Evolutionary conservation across 306 rosid genomes (phyloP).

Genomic region (Vicia villosa): DNA sequence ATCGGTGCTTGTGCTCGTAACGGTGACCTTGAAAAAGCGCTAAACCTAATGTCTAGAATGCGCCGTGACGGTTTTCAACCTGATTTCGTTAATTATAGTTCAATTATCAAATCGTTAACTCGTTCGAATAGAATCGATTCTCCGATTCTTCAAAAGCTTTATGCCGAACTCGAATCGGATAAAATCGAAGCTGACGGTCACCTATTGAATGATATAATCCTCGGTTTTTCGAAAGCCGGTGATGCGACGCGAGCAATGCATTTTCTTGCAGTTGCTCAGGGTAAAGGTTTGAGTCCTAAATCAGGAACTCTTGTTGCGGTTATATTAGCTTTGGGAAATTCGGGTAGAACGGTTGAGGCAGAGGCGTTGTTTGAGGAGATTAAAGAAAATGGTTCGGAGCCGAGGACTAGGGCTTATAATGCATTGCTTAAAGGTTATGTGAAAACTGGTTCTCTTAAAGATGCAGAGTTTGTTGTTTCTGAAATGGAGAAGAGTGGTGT

Average conservation of each 20-base stretch:
- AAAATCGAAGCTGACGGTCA: conserved; percentile 76
- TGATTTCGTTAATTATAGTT: conserved; percentile 76
- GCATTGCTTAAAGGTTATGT: conserved; percentile 85
- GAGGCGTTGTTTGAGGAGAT: conserved; percentile 91
- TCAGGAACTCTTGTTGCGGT: conserved; percentile 66
- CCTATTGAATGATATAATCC: conserved; percentile 70
- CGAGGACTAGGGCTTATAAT: conserved; percentile 78
- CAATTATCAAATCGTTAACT: conserved; percentile 78
- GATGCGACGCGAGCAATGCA: conserved; percentile 69
- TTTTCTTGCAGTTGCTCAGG: conserved; percentile 78
- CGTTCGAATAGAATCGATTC: conserved; percentile 70
- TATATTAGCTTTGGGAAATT: conserved; percentile 70
- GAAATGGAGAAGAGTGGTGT: conserved; percentile 84
- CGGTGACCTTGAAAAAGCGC: conserved; percentile 81
- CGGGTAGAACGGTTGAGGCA: conserved; percentile 74
- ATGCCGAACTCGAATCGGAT: conserved; percentile 66
- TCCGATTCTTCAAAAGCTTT: conserved; percentile 77
- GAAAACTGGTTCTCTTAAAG: conserved; percentile 66
- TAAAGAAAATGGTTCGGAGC: conserved; percentile 71
- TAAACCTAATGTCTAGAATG: conserved; percentile 77
- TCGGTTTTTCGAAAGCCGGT: conserved; percentile 82
- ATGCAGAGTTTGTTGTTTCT: conserved; percentile 77
- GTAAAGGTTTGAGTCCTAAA: conserved; percentile 69
- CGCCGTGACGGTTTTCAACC: conserved; percentile 82
- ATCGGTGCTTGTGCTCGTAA: conserved; percentile 92